A percentile compares a stretch with the other conserved stretches of the same genome.
Conservation (phyloP, 371 early-diverging fungal genomes). For the Quaeritorhiza haematococci region DNA sequence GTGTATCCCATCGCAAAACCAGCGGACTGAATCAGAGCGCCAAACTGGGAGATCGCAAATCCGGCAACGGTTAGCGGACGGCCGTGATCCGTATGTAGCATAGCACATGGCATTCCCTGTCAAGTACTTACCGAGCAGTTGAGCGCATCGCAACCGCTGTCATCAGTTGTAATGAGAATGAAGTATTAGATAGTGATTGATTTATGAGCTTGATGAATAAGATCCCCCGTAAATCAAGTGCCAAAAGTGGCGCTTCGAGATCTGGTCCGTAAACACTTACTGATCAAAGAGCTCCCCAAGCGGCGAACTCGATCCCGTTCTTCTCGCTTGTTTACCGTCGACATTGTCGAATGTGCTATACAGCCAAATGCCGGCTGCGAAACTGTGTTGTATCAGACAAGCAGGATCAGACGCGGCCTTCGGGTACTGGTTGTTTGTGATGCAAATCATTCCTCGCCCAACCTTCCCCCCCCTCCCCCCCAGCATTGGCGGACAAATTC, state of each 20-base stretch:
- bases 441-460: background rate
- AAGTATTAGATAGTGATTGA: no score
- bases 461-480: no score
- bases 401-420: constrained; percentile 3
- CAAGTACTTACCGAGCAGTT: constrained; percentile 70
- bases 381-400: constrained; percentile 60
- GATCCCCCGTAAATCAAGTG: no score
- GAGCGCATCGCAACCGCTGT: constrained; percentile 91
- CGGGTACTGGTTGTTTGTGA: background rate
- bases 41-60: constrained; percentile 52
- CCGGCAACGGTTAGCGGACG: no score
- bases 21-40: constrained; percentile 74
- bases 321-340: constrained; percentile 97
- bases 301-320: constrained; percentile 88
- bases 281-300: constrained; percentile 90
- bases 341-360: constrained; percentile 96
- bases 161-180: no score
- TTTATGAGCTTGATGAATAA: no score
- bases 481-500: no score
- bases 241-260: no score
- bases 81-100: no score
- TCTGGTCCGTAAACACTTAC: no score
- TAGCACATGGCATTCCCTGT: constrained; percentile 9
- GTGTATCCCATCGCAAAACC: constrained; percentile 74
- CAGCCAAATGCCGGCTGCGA: constrained; percentile 82